Evolutionary conservation across 2,329 filamentous ascomycete genomes (phyloP), one percentile per base, ranked within the genome.

Genomic region (Paracoccidioides lutzii): DNA sequence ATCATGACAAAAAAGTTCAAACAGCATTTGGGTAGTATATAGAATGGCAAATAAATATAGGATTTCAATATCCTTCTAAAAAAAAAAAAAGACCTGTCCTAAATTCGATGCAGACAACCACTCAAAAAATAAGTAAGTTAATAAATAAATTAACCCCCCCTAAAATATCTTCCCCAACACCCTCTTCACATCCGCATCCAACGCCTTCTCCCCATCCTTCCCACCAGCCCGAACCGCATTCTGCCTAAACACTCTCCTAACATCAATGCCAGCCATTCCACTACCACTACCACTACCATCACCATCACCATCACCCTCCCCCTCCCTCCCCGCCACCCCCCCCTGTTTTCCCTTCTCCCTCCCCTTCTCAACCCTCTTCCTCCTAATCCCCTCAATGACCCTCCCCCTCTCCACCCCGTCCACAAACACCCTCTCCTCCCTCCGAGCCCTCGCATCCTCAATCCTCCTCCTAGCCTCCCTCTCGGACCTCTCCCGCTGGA

Each of bases 131-230:
- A 32, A 45, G 30, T 15, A 48, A 35, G 40, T 15, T 5, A 15
- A 33, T 15, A 53, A 42, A 8, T 22, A 45, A 44, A 32, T 5
- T 10, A 50, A 9, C 28, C 3, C 10, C 15, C 46, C 28, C 54
- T 53, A 75, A 55, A 75, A 75, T 54, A 76, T 75, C 68, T 75
- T 75, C 22, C 71, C 69, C 59, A 76, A 59, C 8, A 75, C 72
- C 41, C 72, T 67, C 64, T 71, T 73, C 22, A 70, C 68, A 61
- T 75, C 70, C 35, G 63, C 56, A 51, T 64, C 63, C 55, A 64
- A 58, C 53, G 63, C 57, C n/a, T 60, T 59, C 55, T 63, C 63
- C 57, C 65, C 63, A 30, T 62, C 59, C 40, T 55, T 59, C 33
- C 59, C 60, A 49, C 53, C 54, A 9, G 54, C 52, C 32, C 40